Percentiles rank a stretch among this genome's conserved stretches.
Evolutionary conservation across 2,329 filamentous ascomycete genomes (phyloP).

Genomic region (Beauveria medogensis): DNA sequence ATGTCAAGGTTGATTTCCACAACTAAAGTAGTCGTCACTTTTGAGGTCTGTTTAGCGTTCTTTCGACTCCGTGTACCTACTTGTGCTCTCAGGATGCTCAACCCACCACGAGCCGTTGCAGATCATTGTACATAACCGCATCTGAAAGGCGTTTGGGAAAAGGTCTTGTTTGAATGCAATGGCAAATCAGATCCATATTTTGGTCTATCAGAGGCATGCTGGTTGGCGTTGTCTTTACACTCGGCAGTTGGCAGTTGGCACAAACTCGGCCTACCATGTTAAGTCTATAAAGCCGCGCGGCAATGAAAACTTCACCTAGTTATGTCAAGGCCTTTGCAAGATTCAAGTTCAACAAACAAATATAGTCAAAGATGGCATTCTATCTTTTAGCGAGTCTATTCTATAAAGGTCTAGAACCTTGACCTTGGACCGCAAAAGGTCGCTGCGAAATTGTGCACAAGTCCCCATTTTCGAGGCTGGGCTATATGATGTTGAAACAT

Average conservation of each 20-base stretch:
- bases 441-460: neutral
- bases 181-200: no score
- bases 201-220: no score
- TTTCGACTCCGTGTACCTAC: neutral
- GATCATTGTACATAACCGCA: neutral
- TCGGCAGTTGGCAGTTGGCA: no score
- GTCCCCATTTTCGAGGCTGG: neutral
- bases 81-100: neutral
- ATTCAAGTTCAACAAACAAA: neutral
- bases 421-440: neutral
- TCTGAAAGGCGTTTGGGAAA: neutral
- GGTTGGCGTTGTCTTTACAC: no score
- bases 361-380: neutral
- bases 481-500: neutral
- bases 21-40: neutral
- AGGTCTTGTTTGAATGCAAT: no score
- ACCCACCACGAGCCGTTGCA: neutral
- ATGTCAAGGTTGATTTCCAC: neutral
- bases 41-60: neutral
- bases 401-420: neutral
- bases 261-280: no score
- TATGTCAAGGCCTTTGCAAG: no score
- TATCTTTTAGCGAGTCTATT: conserved; percentile 4
- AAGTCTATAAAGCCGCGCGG: no score
- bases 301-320: no score